Conservation (phyloP, 208 protist genomes). For the Leishmania martiniquensis region DNA sequence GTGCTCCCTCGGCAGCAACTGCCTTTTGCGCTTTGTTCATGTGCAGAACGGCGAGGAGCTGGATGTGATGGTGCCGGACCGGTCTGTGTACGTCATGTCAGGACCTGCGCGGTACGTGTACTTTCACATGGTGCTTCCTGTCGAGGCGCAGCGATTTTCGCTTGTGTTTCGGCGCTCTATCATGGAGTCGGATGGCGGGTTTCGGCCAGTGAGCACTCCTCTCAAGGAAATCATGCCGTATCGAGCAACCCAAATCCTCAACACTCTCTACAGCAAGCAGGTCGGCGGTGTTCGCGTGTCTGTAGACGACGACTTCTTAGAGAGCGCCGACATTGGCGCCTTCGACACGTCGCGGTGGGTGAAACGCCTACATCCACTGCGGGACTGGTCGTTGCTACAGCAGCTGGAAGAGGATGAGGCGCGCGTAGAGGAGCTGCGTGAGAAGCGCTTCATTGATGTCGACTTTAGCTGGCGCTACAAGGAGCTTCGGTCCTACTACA, state of each 20-base stretch:
- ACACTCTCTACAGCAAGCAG: slow-evolving; percentile 86
- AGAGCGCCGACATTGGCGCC: slow-evolving; percentile 74
- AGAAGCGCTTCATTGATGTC: slow-evolving; percentile 77
- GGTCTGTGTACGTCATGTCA: slow-evolving; percentile 87
- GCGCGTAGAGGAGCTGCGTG: slow-evolving; percentile 69
- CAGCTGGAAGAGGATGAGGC: slow-evolving; percentile 89
- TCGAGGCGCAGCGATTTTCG: slow-evolving; percentile 85
- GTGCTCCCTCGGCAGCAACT: slow-evolving; percentile 79
- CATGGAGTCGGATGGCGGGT: slow-evolving; percentile 86
- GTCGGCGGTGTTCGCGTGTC: slow-evolving; percentile 80
- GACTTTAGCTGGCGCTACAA: slow-evolving; percentile 85
- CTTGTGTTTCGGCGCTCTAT: slow-evolving; percentile 89
- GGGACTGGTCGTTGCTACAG: slow-evolving; percentile 81
- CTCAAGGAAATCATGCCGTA: slow-evolving; percentile 81
- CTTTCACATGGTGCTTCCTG: slow-evolving; percentile 91
- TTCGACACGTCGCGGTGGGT: slow-evolving; percentile 89
- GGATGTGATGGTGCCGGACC: slow-evolving; percentile 85
- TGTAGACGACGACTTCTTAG: slow-evolving; percentile 82
- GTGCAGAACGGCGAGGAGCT: slow-evolving; percentile 90
- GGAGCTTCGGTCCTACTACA: slow-evolving; percentile 77
- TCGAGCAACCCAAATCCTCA: slow-evolving; percentile 81
- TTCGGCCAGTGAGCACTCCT: slow-evolving; percentile 69
- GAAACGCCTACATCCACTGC: slow-evolving; percentile 77
- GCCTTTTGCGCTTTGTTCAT: slow-evolving; percentile 84
- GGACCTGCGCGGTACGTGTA: slow-evolving; percentile 89